Evolutionary conservation across 352 stramenopile genomes (phyloP), one percentile per base, ranked within the genome.

Genomic region (Thalassiosira mediterranea): DNA sequence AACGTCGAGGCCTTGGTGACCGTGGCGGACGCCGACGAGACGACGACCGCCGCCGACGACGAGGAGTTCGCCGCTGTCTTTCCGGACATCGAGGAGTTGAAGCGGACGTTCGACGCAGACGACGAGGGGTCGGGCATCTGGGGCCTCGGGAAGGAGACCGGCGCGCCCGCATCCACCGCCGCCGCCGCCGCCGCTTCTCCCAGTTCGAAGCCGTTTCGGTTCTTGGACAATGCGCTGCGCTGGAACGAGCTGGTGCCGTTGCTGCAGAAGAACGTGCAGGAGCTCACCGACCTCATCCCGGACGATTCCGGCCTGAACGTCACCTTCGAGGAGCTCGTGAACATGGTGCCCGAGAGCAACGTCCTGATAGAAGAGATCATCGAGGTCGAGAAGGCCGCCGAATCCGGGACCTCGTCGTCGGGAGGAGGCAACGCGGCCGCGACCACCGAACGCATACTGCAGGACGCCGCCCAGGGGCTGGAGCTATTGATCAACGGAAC

Each of bases 401-500:
- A 76, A 56, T 34, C 66, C 25, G 57, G 86, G 7, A 48, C 75
- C 26, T 49, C 83, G 21, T 56, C 80, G 68, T 64, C 78, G 28
- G 70, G 67, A 7, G 71, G 66, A n/a, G 76, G 76, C 26, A 80
- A 89, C 58, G 61, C 88, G 7, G 81, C 87, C 23, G 51, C 54
- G 37, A 28, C 57, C 7, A 19, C 62, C 3, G 66, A 80, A 32
- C 15, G 21, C 13, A 60, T 88, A 37, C 59, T 89, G 1, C 58
- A 81, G 59, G 76, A 88, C 49, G 81, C 83, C 13, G 85, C 86
- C 29, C 23, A 65, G 34, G 56, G 72, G 8, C 61, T 90, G 4
- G 86, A 91, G 52, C 69, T 71, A 40, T 31, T 89, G 2, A 65
- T 90, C 3, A 76, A 68, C 32, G 72, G 62, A 23, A 68, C 59